phyloP scores from a whole-genome alignment of 371 early-diverging fungal species.

The Rhizopus stolonifer region DNA sequence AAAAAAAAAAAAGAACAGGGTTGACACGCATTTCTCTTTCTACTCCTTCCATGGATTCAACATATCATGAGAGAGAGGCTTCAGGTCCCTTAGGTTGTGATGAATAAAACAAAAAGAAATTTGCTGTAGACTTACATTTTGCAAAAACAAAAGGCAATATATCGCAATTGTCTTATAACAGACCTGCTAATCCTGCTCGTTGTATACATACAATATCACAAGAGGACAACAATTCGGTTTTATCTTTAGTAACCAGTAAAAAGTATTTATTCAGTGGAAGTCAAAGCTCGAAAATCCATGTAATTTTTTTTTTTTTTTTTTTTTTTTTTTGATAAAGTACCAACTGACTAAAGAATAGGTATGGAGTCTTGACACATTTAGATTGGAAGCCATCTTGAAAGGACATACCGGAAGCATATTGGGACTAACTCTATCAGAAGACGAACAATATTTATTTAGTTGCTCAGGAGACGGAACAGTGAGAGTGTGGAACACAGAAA shows the following conservation, averaged over 20 bases:
- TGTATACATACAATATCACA: slow-evolving; percentile 64
- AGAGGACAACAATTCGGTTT: slow-evolving; percentile 62
- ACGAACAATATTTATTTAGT: slow-evolving; percentile 62
- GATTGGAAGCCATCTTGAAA: slow-evolving; percentile 52
- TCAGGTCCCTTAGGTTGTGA: slow-evolving; percentile 20
- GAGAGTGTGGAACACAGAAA: slow-evolving; percentile 66
- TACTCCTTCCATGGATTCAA: slow-evolving; percentile 15
- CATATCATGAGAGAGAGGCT: slow-evolving; percentile 21
- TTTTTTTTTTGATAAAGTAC: too few relatives aligned
- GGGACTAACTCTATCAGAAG: slow-evolving; percentile 54
- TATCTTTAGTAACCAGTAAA: slow-evolving; percentile 64
- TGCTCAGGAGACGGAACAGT: slow-evolving; percentile 55
- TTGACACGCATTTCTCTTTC: not conserved
- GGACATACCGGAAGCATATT: slow-evolving; percentile 74
- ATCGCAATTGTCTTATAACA: slow-evolving; percentile 14
- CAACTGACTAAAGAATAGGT: slow-evolving; percentile 41
- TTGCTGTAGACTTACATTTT: not conserved
- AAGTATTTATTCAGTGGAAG: slow-evolving; percentile 71
- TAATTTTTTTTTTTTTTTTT: slow-evolving; percentile 7
- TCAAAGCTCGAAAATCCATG: slow-evolving; percentile 65
- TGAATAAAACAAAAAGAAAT: not conserved
- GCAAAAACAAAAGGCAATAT: slow-evolving; percentile 15
- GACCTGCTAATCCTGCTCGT: slow-evolving; percentile 28
- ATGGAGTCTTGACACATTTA: slow-evolving; percentile 68
- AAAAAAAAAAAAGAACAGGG: not conserved